phyloP scores from a whole-genome alignment of 805 yeast species.

The Myxozyma neotropica region DNA sequence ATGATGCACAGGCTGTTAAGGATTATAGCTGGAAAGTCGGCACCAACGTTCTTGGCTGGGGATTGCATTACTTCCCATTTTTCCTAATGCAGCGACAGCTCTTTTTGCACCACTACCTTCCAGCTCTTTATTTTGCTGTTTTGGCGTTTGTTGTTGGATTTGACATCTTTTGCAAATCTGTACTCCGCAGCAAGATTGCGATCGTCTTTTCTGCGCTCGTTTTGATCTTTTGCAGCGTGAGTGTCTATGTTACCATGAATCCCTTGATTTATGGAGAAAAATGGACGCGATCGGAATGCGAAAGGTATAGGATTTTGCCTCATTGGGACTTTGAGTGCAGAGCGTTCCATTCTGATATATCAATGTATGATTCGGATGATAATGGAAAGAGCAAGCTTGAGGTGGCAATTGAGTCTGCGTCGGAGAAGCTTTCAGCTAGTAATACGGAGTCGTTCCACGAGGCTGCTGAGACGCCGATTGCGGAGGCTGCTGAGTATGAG shows the following conservation, averaged over 20 bases:
- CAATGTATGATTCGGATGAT: constrained; percentile 1
- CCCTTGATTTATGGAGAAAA: constrained; percentile 76
- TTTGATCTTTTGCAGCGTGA: constrained; percentile 54
- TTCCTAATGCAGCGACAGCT: constrained; percentile 90
- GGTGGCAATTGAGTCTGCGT: constrained; percentile 3
- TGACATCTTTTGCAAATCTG: constrained; percentile 41
- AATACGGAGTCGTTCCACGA: not conserved
- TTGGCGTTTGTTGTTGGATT: constrained; percentile 67
- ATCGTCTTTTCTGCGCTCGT: constrained; percentile 52
- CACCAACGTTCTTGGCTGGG: constrained; percentile 68
- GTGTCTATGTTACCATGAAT: constrained; percentile 62
- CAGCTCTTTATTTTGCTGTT: constrained; percentile 86
- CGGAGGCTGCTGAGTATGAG: not conserved
- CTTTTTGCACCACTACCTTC: constrained; percentile 91
- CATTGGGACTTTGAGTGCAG: constrained; percentile 92
- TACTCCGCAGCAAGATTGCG: constrained; percentile 47
- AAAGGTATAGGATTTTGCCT: constrained; percentile 56
- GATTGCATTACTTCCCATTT: constrained; percentile 87
- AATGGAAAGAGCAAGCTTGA: not conserved
- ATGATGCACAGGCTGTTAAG: constrained; percentile 38
- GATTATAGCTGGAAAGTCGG: constrained; percentile 45
- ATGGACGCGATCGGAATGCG: constrained; percentile 77
- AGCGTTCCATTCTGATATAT: constrained; percentile 46
- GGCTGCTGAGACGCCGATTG: constrained; percentile 3
- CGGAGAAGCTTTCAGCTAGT: constrained; percentile 1